Base-by-base conservation (phyloP, 768 basidiomycete species). In the Tricholoma furcatifolium region DNA sequence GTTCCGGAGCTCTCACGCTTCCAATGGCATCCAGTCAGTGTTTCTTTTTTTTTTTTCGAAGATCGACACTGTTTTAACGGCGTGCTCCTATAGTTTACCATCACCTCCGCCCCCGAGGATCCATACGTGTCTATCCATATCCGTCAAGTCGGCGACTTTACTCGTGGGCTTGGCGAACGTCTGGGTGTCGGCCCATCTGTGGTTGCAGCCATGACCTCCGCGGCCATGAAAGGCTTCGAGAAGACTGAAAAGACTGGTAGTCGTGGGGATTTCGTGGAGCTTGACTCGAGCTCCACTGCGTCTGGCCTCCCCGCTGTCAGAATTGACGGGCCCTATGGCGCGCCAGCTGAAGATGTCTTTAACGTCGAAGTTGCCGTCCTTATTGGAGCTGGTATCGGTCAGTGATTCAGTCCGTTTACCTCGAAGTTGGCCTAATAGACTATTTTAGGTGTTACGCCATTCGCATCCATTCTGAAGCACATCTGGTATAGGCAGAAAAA, bases 11-110 rank as follows among this genome's bases (percentile, higher is more conserved):
- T 97, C 10, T 94, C 92, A 39, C 69, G 62, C 17, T 84, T 79
- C 67, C 93, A 97, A 66, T 98, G 93, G 93, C 94, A 96, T 70
- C 94, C 95, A n/a, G 93, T 94, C 60, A 62, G 89, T 78, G 20
- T 17, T n/a, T 43, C 27, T 42, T 43, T 47, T n/a, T 47, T 35
- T 40, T 43, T 27, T 30, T 40, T 21, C 30, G 8, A 35, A 20
- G 7, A 41, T 30, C 42, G 10, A 20, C 36, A 34, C 41, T 46
- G 59, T 18, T 40, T 20, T 31, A 18, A 15, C 20, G 20, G 9
- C 18, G 35, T 59, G 44, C 18, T 7, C 18, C 44, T 8, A 18
- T 62, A 93, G 89, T 95, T 96, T 71, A 94, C 93, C 35, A 95
- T 95, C 72, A 93, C 93, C 0, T 95, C 93, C 35, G 92, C 94